Base-by-base conservation (phyloP, 108 stramenopile species). In the Cyclostephanos invisitatus region DNA sequence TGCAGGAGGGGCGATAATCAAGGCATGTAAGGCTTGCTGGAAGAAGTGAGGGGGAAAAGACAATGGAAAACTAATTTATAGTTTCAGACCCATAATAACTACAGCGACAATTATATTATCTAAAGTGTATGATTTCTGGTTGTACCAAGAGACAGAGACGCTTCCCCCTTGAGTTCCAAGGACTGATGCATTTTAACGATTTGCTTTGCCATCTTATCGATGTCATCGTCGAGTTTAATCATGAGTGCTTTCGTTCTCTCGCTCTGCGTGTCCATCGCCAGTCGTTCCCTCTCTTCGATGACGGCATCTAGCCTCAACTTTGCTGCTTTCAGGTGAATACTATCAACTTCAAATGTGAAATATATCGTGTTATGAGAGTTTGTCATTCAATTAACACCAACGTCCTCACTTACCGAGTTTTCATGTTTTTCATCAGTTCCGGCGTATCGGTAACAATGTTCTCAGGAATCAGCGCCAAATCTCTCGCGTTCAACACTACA, bases 381-480 rank as follows among this genome's bases (percentile, higher is more conserved):
- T 63, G n/a, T 15, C 59, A 24, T 62, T 22, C 10, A 20, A 55
- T 6, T 1, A 44, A 25, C 17, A 44, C 57, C 28, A 69, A n/a
- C 22, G 28, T 20, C 7, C 0, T 54, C 25, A 25, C 62, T 72
- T 53, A 64, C 72, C 51, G 62, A 51, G 24, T 56, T 62, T 63
- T 72, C 42, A 37, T 22, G 37, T 5, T 56, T 62, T 63, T 72
- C 42, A 37, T 7, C 29, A 15, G 55, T 14, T 47, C 70, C n/a
- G 20, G n/a, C 2, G 29, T 25, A 59, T 27, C 46, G 44, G 57
- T 10, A 17, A 27, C 60, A 42, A 62, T 21, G 17, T 68, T 36
- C 38, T 68, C 38, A 6, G 65, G 59, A 9, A 80, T 66, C 21
- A 78, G 35, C 36, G 72, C 63, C 65, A 82, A 68, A 21, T 72